Evolutionary conservation across 2,329 filamentous ascomycete species (phyloP), one percentile per base, ranked within the genome.

Genomic region (Cucurbitaria berberidis): DNA sequence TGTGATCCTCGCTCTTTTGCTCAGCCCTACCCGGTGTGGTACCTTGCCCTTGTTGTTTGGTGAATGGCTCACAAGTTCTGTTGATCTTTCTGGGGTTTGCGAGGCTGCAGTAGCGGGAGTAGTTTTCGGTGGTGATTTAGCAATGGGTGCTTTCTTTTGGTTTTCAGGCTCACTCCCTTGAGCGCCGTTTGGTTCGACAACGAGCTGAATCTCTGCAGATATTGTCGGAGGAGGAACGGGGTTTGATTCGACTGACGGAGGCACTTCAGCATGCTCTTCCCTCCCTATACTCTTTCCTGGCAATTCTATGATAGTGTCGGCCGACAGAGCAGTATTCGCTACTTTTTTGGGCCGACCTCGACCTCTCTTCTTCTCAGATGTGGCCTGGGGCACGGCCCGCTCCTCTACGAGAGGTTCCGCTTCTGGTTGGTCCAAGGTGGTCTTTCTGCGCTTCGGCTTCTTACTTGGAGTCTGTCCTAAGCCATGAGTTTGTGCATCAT

Each of bases 21-120:
- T 82, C 32, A 82, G 66, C 2, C 80, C 80, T 36, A 82, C 80
- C 21, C 80, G 70, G 43, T 80, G 79, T 1, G 69, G 63, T 19
- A 76, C 70, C 57, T 80, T 80, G 15, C 74, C 64, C 65, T 71
- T 76, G 45, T 46, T 65, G 10, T 64, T 51, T 8, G 69, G 60
- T 30, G 67, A 71, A 43, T 61, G 63, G 27, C 38, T 62, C 41
- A 48, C 41, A 48, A 45, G 43, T 48, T 55, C 63, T 11, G 51
- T 50, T 45, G 57, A 53, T 47, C 52, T 57, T 21, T 68, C 61
- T 47, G 63, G 63, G 11, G 51, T 67, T 29, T 42, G 38, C 26
- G 56, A 51, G 22, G 29, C 19, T 21, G 19, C 10, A 32, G 41
- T 30, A 24, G 48, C 13, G 19, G 24, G 39, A 19, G 22, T 38